Conservation (phyloP, 129 eudicot genomes). For the Chrysanthemum makinoi region DNA sequence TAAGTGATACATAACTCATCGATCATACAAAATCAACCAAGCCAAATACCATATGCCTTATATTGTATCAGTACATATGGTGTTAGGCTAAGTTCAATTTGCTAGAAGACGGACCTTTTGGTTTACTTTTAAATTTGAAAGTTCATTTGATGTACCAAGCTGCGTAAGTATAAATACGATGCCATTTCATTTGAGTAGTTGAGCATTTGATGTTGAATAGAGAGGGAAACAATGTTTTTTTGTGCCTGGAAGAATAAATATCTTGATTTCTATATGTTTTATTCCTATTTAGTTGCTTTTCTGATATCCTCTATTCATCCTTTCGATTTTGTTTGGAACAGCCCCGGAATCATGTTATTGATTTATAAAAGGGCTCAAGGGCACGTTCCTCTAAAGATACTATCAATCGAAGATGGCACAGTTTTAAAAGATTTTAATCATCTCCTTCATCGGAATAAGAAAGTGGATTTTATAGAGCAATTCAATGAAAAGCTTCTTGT, state of each 20-base stretch:
- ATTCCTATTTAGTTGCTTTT: conserved; percentile 2
- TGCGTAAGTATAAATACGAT: background rate
- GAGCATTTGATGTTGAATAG: background rate
- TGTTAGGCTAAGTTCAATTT: background rate
- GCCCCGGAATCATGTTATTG: conserved; percentile 47
- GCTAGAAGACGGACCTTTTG: background rate
- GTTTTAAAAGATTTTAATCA: conserved; percentile 50
- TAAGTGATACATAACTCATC: too few relatives aligned
- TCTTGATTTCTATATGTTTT: background rate
- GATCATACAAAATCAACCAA: too few relatives aligned
- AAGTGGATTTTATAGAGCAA: conserved; percentile 56
- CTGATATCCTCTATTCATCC: background rate
- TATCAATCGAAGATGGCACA: conserved; percentile 45
- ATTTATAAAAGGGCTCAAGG: conserved; percentile 36
- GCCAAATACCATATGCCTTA: background rate
- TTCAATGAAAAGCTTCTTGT: conserved; percentile 63
- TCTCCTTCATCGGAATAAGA: conserved; percentile 48
- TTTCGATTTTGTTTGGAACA: conserved; percentile 15
- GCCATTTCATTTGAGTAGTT: conserved; percentile 8
- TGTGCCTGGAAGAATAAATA: background rate
- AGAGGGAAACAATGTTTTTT: background rate
- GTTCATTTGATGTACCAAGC: background rate
- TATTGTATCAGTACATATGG: background rate
- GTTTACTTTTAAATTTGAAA: background rate
- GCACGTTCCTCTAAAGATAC: conserved; percentile 43